Conservation (phyloP, 352 stramenopile species). For the Phytopythium chamaehyphon region DNA sequence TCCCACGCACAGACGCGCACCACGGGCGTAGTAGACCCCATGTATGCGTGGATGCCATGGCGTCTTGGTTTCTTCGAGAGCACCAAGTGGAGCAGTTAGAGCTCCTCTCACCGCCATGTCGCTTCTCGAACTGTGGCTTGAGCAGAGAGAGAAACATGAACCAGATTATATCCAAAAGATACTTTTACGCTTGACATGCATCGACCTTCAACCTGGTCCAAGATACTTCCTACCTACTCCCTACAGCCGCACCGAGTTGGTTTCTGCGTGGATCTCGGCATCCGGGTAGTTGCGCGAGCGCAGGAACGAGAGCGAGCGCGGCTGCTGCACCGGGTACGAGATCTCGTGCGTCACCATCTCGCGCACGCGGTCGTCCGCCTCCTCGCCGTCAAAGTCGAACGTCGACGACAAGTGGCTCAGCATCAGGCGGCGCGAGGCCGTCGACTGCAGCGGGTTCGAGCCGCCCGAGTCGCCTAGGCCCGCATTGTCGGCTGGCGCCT, state of each 20-base stretch:
- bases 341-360: constrained; percentile 47
- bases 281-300: constrained; percentile 73
- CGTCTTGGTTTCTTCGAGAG: too few species aligned
- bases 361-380: constrained; percentile 36
- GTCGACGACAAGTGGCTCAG: constrained; percentile 31
- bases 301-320: constrained; percentile 65
- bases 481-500: constrained; percentile 7
- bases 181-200: too few species aligned
- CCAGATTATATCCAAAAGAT: too few species aligned
- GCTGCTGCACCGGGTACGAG: constrained; percentile 41
- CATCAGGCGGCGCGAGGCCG: constrained; percentile 8
- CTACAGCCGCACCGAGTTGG: constrained; percentile 41
- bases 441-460: constrained; percentile 3
- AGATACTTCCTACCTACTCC: not conserved
- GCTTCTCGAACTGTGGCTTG: too few species aligned
- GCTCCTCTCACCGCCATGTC: too few species aligned
- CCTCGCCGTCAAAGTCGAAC: constrained; percentile 54
- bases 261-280: constrained; percentile 64
- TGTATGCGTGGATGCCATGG: too few species aligned
- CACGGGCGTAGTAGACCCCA: too few species aligned
- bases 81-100: too few species aligned
- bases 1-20: too few species aligned
- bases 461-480: constrained; percentile 3
- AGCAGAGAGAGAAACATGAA: too few species aligned
- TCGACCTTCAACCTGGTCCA: not conserved